A percentile compares a stretch with the other conserved stretches of the same genome.
Conservation (phyloP, 176 grass and related monocot genomes). For the Cenchrus purpureus region DNA sequence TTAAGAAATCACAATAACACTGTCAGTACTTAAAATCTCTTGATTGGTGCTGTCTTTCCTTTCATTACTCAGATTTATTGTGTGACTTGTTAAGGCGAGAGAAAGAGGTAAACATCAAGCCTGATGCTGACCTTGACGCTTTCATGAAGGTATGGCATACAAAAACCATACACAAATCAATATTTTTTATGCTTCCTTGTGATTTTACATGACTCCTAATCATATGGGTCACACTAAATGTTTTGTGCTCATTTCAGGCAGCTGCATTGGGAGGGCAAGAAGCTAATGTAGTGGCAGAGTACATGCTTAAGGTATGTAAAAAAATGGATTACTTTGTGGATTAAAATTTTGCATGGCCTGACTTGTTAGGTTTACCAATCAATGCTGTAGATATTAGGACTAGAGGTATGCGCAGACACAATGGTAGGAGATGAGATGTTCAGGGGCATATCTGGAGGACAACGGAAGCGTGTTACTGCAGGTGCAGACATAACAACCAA, state of each 20-base stretch:
- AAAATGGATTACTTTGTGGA: neutral
- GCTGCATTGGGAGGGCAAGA: slow-evolving; percentile 57
- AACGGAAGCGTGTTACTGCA: slow-evolving; percentile 62
- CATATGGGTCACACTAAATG: neutral
- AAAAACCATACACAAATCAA: neutral
- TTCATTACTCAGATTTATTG: neutral
- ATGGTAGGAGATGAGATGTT: slow-evolving; percentile 61
- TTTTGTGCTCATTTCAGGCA: slow-evolving; percentile 42
- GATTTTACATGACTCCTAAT: slow-evolving; percentile 16
- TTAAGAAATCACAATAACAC: neutral
- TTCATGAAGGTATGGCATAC: slow-evolving; percentile 47
- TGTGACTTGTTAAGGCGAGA: slow-evolving; percentile 14
- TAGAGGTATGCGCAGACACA: slow-evolving; percentile 14
- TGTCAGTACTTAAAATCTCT: neutral
- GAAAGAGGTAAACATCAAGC: slow-evolving; percentile 48
- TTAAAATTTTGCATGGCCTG: neutral
- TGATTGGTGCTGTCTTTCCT: neutral
- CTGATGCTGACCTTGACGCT: slow-evolving; percentile 48
- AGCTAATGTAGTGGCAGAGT: slow-evolving; percentile 58
- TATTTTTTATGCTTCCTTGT: neutral
- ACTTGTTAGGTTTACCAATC: slow-evolving; percentile 18
- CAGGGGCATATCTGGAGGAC: slow-evolving; percentile 70
- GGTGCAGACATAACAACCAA: slow-evolving; percentile 27
- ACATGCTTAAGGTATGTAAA: slow-evolving; percentile 64
- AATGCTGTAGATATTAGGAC: slow-evolving; percentile 13